These are phyloP conservation scores for Kodamaea kakaduensis DNA, from an alignment of 805 yeast species.

Conservation along the genomic window DNA sequence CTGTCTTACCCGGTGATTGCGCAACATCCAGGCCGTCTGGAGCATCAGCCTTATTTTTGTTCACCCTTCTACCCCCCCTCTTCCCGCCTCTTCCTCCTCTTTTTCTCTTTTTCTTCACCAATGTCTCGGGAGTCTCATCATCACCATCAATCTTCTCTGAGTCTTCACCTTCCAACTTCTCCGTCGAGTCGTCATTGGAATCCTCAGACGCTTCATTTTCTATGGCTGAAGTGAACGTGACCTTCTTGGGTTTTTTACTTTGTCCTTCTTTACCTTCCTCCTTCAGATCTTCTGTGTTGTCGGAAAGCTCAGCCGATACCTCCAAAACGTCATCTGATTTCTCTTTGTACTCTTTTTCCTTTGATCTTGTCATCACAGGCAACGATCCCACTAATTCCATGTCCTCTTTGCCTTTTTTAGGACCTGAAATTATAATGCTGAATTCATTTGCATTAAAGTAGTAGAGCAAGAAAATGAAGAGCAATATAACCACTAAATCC, in stretches of 20 bases:
- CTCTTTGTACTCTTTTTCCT: not conserved
- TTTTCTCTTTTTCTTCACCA: conserved; percentile 57
- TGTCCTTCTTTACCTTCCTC: conserved; percentile 4
- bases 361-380: conserved; percentile 2
- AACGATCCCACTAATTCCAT: conserved; percentile 1
- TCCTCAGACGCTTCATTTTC: conserved; percentile 10
- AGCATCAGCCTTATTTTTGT: conserved; percentile 31
- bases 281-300: conserved; percentile 4
- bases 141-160: conserved; percentile 14
- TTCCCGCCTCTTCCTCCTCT: conserved; percentile 86
- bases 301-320: conserved; percentile 1
- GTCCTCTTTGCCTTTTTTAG: conserved; percentile 5
- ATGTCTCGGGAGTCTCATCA: conserved; percentile 8
- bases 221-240: conserved; percentile 20
- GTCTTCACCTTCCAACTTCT: conserved; percentile 2
- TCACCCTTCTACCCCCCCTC: conserved; percentile 35
- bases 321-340: conserved; percentile 1
- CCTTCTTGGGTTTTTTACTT: conserved; percentile 14
- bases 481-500: conserved; percentile 40
- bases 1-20: conserved; percentile 1
- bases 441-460: conserved; percentile 9
- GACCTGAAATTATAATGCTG: conserved; percentile 8
- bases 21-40: conserved; percentile 10
- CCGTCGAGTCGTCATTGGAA: conserved; percentile 9
- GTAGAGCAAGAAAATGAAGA: conserved; percentile 8